Evolutionary conservation across 805 yeast genomes (phyloP), one percentile per base, ranked within the genome.

Genomic region (Nakazawaea ishiwadae): DNA sequence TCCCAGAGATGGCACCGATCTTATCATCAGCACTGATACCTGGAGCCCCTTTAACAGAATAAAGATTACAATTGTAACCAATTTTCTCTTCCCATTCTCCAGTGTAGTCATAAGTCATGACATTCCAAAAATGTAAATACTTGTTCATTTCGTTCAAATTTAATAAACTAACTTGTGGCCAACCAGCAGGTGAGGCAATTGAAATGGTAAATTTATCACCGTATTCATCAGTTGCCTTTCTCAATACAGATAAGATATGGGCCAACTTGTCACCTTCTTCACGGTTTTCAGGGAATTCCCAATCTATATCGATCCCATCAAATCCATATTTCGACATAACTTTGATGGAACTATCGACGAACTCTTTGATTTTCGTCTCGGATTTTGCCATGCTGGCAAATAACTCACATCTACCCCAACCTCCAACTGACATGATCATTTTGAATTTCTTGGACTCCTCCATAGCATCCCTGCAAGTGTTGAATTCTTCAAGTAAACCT

Each of bases 291-390:
- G 95, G 95, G 51, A 80, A 87, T 58, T 87, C 96, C 93, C 95
- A 87, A 60, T 87, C 96, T 28, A 87, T 62, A 57, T 87, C 96
- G 37, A 87, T 63, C 1, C 96, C 96, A 53, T 87, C 95, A 48
- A 87, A 75, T 0, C 81, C 78, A 52, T 74, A 71, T 43, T 66
- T 60, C 3, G 54, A 42, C 50, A 84, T 64, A 19, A 74, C 55
- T 0, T 57, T 56, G 1, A 73, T 62, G 2, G 77, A 63, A 0
- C 81, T 65, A 1, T 51, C 37, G 3, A 77, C 72, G 54, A 86
- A 83, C 0, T 31, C 54, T 1, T 51, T 49, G 8, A 79, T 44
- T 35, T 61, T 64, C 1, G 33, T 39, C 0, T 62, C 55, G 14
- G 55, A 56, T 37, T 69, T 63, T 2, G 66, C 56, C 10, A 73